Conservation (phyloP, 768 basidiomycete species). For the Phanerodontia chrysosporium region DNA sequence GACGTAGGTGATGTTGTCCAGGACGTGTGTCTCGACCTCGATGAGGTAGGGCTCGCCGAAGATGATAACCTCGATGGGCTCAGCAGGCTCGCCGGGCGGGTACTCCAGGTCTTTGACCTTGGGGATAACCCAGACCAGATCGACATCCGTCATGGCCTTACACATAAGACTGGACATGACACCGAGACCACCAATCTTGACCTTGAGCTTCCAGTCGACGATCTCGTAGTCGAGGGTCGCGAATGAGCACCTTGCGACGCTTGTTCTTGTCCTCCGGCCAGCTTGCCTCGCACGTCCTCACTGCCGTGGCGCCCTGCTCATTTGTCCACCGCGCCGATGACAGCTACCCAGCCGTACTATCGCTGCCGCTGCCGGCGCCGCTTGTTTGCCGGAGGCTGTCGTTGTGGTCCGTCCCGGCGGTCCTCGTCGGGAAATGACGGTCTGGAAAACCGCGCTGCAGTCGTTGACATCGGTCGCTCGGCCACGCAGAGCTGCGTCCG, state of each 20-base stretch:
- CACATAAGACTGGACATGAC: conserved; percentile 98
- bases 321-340: too few relatives aligned
- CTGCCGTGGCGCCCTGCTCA: too few relatives aligned
- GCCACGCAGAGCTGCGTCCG: too few relatives aligned
- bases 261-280: conserved; percentile 95
- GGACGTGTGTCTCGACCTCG: conserved; percentile 87
- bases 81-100: conserved; percentile 84
- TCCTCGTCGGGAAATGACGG: too few relatives aligned
- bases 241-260: conserved; percentile 86
- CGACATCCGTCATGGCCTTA: conserved; percentile 96
- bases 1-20: conserved; percentile 95
- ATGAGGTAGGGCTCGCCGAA: conserved; percentile 95
- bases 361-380: too few relatives aligned
- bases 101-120: conserved; percentile 96
- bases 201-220: conserved; percentile 95
- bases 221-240: conserved; percentile 94
- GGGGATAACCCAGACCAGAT: conserved; percentile 91
- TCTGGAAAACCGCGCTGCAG: too few relatives aligned
- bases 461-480: too few relatives aligned
- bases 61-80: conserved; percentile 94
- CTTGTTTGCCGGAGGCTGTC: too few relatives aligned
- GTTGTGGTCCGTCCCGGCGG: too few relatives aligned
- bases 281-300: too few relatives aligned
- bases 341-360: too few relatives aligned
- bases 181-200: conserved; percentile 96